Conservation (phyloP, 2,329 filamentous ascomycete species). For the Aspergillus sp. region DNA sequence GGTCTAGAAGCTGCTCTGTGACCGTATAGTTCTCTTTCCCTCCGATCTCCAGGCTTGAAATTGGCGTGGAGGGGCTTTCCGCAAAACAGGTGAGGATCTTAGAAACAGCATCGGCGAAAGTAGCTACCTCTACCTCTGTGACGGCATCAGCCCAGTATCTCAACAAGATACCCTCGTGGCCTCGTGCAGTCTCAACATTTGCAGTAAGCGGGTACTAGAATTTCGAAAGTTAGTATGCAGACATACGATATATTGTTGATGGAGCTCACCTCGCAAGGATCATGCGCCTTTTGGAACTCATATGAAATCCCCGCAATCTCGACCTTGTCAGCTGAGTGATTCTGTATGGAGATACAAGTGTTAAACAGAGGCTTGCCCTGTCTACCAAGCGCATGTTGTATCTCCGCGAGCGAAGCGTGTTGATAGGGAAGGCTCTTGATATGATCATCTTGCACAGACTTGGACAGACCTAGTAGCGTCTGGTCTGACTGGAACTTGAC, state of each 20-base stretch:
- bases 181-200: slow-evolving; percentile 39
- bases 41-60: slow-evolving; percentile 24
- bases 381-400: slow-evolving; percentile 43
- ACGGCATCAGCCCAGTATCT: slow-evolving; percentile 42
- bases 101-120: slow-evolving; percentile 31
- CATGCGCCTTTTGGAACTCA: slow-evolving; percentile 32
- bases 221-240: slow-evolving; percentile 6
- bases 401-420: slow-evolving; percentile 50
- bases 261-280: slow-evolving; percentile 38
- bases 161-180: slow-evolving; percentile 36
- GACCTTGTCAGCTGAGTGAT: slow-evolving; percentile 25
- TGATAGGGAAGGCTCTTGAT: slow-evolving; percentile 50
- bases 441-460: slow-evolving; percentile 48
- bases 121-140: slow-evolving; percentile 34
- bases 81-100: slow-evolving; percentile 34
- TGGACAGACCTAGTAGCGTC: slow-evolving; percentile 41
- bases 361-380: slow-evolving; percentile 41
- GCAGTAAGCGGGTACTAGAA: slow-evolving; percentile 40
- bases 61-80: slow-evolving; percentile 23
- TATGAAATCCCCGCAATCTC: slow-evolving; percentile 31
- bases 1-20: slow-evolving; percentile 19
- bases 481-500: slow-evolving; percentile 39
- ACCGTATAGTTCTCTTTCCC: background rate
- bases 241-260: background rate
- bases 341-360: slow-evolving; percentile 44